phyloP scores from a whole-genome alignment of 345 rosid species.

The Nephelium lappaceum region DNA sequence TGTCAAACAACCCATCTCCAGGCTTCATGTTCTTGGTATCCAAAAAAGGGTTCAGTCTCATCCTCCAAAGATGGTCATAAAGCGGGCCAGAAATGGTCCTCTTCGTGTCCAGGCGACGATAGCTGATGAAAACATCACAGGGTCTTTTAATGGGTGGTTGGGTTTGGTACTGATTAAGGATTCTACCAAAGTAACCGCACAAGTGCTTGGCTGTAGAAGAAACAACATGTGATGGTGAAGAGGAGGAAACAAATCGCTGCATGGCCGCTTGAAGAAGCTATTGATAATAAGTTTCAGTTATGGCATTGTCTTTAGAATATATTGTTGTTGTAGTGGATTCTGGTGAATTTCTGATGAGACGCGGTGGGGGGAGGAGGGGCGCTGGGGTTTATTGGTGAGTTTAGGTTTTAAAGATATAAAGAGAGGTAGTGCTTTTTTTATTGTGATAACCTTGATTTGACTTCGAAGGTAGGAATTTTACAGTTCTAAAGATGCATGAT shows the following conservation, averaged over 20 bases:
- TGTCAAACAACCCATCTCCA: constrained; percentile 59
- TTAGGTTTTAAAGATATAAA: neutral
- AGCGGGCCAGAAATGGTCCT: constrained; percentile 70
- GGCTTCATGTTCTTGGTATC: constrained; percentile 86
- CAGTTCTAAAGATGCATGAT: neutral
- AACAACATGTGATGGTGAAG: neutral
- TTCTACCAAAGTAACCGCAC: neutral
- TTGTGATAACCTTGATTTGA: neutral
- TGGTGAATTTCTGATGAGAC: neutral
- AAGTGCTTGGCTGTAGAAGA: constrained; percentile 30
- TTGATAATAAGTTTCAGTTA: too few species aligned
- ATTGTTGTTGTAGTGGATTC: neutral
- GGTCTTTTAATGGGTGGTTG: constrained; percentile 12
- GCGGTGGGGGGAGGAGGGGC: too few species aligned
- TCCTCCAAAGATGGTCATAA: constrained; percentile 46
- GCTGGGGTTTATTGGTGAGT: neutral
- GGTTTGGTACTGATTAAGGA: constrained; percentile 20
- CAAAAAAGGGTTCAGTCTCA: constrained; percentile 55
- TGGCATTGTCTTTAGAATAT: too few species aligned
- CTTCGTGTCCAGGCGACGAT: constrained; percentile 79
- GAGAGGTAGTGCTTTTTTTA: neutral
- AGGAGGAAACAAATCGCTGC: constrained; percentile 39
- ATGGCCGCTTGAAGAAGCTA: constrained; percentile 26
- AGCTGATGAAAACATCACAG: constrained; percentile 81
- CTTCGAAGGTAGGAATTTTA: constrained; percentile 3